Percentiles rank a stretch among this genome's conserved stretches.
Evolutionary conservation across 2,329 filamentous ascomycete genomes (phyloP).

Genomic region (Myriosclerotinia curreyana): DNA sequence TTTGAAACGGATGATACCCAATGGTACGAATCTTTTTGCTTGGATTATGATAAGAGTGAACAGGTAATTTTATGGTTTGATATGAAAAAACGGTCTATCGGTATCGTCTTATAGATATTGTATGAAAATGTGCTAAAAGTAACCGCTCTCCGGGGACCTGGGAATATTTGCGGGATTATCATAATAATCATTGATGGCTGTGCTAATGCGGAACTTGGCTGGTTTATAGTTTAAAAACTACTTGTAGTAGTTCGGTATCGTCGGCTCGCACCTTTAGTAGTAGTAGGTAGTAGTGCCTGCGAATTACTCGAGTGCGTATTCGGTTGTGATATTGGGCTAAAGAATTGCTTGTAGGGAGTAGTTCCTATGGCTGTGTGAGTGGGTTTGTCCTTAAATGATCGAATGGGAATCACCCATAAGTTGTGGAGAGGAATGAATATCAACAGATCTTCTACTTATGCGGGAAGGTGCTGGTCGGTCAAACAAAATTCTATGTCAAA

Average conservation of each 20-base stretch:
- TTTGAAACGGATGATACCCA: slow-evolving; percentile 15
- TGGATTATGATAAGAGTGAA: not conserved
- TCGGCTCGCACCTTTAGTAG: no score
- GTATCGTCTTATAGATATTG: not conserved
- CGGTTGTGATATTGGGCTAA: slow-evolving; percentile 1
- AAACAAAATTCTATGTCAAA: not conserved
- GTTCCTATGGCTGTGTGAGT: not conserved
- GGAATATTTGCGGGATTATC: not conserved
- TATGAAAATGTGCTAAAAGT: not conserved
- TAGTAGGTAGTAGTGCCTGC: no score
- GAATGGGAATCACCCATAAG: slow-evolving; percentile 7
- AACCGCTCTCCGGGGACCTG: not conserved
- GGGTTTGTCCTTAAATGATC: not conserved
- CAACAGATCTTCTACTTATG: slow-evolving; percentile 4
- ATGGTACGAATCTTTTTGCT: not conserved
- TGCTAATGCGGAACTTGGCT: not conserved
- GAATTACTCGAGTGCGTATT: not conserved
- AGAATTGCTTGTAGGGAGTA: not conserved
- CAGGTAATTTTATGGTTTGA: slow-evolving; percentile 5
- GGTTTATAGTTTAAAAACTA: not conserved
- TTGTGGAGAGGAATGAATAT: slow-evolving; percentile 9
- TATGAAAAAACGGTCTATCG: not conserved
- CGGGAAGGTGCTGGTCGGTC: not conserved
- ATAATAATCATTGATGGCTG: not conserved
- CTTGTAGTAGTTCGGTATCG: not conserved